Evolutionary conservation across 2,329 filamentous ascomycete species (phyloP).

Genomic region (Catunica adiposa): DNA sequence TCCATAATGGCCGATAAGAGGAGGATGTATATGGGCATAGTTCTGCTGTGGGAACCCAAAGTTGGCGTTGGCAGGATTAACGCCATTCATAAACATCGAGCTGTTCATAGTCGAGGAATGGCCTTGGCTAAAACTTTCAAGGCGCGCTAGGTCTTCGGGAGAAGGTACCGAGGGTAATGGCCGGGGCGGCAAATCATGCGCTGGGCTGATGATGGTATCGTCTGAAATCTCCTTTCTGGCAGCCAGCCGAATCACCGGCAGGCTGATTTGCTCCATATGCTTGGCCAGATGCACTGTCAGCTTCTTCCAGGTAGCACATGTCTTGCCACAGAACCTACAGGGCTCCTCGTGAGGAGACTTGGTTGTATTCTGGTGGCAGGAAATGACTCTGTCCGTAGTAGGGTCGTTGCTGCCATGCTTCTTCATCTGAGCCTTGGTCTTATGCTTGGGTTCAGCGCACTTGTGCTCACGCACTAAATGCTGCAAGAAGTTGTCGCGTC

Average conservation of each 20-base stretch:
- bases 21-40: background rate
- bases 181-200: slow-evolving; percentile 38
- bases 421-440: slow-evolving; percentile 53
- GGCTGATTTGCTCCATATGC: slow-evolving; percentile 83
- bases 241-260: slow-evolving; percentile 56
- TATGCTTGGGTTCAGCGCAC: slow-evolving; percentile 62
- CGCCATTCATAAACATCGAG: background rate
- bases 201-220: slow-evolving; percentile 51
- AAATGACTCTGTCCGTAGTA: slow-evolving; percentile 63
- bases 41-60: slow-evolving; percentile 2
- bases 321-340: slow-evolving; percentile 73
- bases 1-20: background rate
- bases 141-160: slow-evolving; percentile 12
- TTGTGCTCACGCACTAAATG: slow-evolving; percentile 88
- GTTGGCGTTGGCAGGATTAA: background rate
- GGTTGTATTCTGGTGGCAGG: slow-evolving; percentile 54
- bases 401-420: slow-evolving; percentile 40
- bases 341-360: slow-evolving; percentile 56
- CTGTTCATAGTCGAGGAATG: background rate
- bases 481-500: slow-evolving; percentile 84
- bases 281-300: slow-evolving; percentile 83
- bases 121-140: background rate
- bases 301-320: slow-evolving; percentile 78
- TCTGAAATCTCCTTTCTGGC: slow-evolving; percentile 33
- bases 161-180: slow-evolving; percentile 12